Base-by-base conservation (phyloP, 345 rosid genomes). In the Euphorbia peplus region DNA sequence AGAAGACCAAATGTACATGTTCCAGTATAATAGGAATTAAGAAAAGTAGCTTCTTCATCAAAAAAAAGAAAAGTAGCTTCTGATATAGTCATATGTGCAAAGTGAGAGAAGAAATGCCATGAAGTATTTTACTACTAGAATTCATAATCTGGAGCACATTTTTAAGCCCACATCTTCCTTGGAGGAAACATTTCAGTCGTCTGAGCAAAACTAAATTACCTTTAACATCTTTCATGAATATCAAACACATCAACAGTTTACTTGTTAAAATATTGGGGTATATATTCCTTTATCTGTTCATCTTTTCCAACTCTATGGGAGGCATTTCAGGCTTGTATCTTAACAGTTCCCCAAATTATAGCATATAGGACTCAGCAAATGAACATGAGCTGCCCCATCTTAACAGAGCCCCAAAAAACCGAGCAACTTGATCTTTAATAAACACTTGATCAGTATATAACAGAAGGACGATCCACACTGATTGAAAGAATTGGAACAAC, bases 191-290 rank as follows among this genome's bases (percentile, higher is more conserved):
- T 18, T 28, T 5, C 4, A 56, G 15, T 32, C 44, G 35, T 12
- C 6, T 15, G 6, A 28, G 11, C 12, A 19, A 58, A 29, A 58
- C 4, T 29, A 25, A 6, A 15, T 7, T 58, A 25, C 14, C 29
- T 24, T 1, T 28, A 22, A 22, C 29, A 12, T 24, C 59, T 18
- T 56, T 1, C 28, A 55, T 55, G 35, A 56, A 56, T 56, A 25
- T 63, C 19, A 25, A 46, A 63, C n/a, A 63, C 19, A 25, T 26
- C 47, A 26, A 46, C 24, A n/a, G 53, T 26, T 64, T 64, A 15
- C 37, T 29, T 18, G 37, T 35, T 5, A 29, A 9, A 56, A 26
- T 24, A 25, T 26, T 56, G 35, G 28, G 60, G 29, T 26, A 1
- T 28, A 2, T 26, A 5, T 25, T 25, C 15, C 26, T 14, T 24